A percentile compares a stretch with the other conserved stretches of the same genome.
Conservation (phyloP, 2,329 filamentous ascomycete genomes). For the Penicillium sp. region DNA sequence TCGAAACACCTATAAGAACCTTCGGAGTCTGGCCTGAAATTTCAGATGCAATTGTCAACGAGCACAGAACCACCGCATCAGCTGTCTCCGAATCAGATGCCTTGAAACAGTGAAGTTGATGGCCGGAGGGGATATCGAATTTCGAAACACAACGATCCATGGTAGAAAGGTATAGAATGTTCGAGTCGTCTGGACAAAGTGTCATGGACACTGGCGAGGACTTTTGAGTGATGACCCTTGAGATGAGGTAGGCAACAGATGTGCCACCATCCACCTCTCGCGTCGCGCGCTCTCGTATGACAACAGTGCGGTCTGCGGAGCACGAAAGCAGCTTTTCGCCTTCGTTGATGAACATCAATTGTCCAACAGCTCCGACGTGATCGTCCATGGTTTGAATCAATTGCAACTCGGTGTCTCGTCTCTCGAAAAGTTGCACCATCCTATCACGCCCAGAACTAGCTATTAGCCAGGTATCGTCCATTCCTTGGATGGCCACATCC, state of each 20-base stretch:
- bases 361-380: slow-evolving; percentile 81
- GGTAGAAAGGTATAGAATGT: slow-evolving; percentile 59
- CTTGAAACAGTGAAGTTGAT: slow-evolving; percentile 72
- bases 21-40: slow-evolving; percentile 58
- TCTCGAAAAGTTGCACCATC: slow-evolving; percentile 85
- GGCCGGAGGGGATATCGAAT: slow-evolving; percentile 65
- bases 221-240: slow-evolving; percentile 77
- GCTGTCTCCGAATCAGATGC: slow-evolving; percentile 75
- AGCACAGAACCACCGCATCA: slow-evolving; percentile 81
- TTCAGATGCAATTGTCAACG: slow-evolving; percentile 61
- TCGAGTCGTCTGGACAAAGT: slow-evolving; percentile 61
- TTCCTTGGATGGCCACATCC: slow-evolving; percentile 71
- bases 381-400: slow-evolving; percentile 90
- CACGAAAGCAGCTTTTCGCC: slow-evolving; percentile 74
- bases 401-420: slow-evolving; percentile 60
- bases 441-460: slow-evolving; percentile 85
- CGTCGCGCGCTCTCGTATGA: slow-evolving; percentile 74
- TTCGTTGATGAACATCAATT: slow-evolving; percentile 72
- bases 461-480: slow-evolving; percentile 63
- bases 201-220: slow-evolving; percentile 84
- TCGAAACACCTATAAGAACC: slow-evolving; percentile 82
- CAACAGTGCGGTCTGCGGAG: slow-evolving; percentile 82
- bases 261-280: slow-evolving; percentile 58
- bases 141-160: slow-evolving; percentile 62
- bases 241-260: slow-evolving; percentile 72